Conservation (phyloP, 371 early-diverging fungal genomes). For the Zychaea mexicana region DNA sequence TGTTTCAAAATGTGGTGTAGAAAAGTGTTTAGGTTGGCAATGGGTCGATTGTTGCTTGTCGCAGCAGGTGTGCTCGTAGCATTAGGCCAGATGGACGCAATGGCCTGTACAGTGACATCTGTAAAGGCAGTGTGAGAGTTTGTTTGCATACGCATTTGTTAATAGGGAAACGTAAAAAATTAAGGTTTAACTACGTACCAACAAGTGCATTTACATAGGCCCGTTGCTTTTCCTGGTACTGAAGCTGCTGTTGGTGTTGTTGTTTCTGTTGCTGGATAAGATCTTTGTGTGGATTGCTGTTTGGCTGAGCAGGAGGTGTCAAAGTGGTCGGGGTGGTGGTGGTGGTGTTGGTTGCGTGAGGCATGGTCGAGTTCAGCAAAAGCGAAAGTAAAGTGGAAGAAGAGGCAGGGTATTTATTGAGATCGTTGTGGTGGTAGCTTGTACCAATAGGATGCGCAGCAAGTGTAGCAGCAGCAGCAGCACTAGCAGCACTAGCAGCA, state of each 20-base stretch:
- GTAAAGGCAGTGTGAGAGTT: background rate
- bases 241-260: constrained; percentile 10
- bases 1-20: constrained; percentile 78
- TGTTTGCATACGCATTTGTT: background rate
- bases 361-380: constrained; percentile 26
- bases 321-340: constrained; percentile 1
- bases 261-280: constrained; percentile 8
- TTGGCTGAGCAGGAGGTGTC: background rate
- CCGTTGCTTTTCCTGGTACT: constrained; percentile 26
- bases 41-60: constrained; percentile 34
- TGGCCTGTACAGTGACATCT: constrained; percentile 56
- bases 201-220: constrained; percentile 49
- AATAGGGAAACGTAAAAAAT: background rate
- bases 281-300: background rate
- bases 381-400: constrained; percentile 17
- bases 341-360: constrained; percentile 9
- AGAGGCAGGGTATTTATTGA: constrained; percentile 29
- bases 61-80: constrained; percentile 35
- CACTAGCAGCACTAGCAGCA: constrained; percentile 2
- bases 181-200: constrained; percentile 34
- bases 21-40: constrained; percentile 68
- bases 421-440: constrained; percentile 10
- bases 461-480: constrained; percentile 12
- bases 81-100: constrained; percentile 62
- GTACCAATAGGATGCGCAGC: constrained; percentile 31